phyloP scores from a whole-genome alignment of 2,329 filamentous ascomycete species.

The Talaromyces rugulosus region DNA sequence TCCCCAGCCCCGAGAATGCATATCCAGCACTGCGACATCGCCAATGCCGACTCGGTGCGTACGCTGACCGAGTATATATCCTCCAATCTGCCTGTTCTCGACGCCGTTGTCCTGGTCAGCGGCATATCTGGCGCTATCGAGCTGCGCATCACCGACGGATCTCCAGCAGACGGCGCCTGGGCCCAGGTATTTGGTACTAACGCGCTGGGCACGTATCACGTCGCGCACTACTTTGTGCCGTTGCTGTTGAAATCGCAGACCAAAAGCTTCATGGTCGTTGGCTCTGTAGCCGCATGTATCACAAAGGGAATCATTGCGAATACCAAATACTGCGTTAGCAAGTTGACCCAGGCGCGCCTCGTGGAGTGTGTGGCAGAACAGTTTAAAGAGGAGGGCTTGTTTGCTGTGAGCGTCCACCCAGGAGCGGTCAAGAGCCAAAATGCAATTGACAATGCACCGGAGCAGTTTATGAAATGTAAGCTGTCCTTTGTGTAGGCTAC shows the following conservation, averaged over 20 bases:
- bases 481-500: neutral
- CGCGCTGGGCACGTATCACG: conserved; percentile 32
- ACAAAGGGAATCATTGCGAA: conserved; percentile 39
- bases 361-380: conserved; percentile 34
- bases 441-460: conserved; percentile 23
- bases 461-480: conserved; percentile 17
- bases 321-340: conserved; percentile 31
- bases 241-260: conserved; percentile 22
- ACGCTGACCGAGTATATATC: conserved; percentile 14
- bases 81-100: conserved; percentile 9
- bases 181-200: conserved; percentile 29
- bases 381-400: conserved; percentile 20
- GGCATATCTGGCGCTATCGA: conserved; percentile 28
- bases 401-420: conserved; percentile 28
- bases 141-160: conserved; percentile 25
- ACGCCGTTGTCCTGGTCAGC: conserved; percentile 18
- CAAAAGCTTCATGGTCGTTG: conserved; percentile 27
- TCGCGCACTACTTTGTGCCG: conserved; percentile 31
- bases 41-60: conserved; percentile 21
- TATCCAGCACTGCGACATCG: conserved; percentile 27
- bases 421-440: conserved; percentile 32
- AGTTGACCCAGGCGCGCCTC: conserved; percentile 32
- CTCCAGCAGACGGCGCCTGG: conserved; percentile 27
- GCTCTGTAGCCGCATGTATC: conserved; percentile 28
- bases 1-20: conserved; percentile 20